Conservation (phyloP, 2,329 filamentous ascomycete species). For the Gaeumannomyces sp. region DNA sequence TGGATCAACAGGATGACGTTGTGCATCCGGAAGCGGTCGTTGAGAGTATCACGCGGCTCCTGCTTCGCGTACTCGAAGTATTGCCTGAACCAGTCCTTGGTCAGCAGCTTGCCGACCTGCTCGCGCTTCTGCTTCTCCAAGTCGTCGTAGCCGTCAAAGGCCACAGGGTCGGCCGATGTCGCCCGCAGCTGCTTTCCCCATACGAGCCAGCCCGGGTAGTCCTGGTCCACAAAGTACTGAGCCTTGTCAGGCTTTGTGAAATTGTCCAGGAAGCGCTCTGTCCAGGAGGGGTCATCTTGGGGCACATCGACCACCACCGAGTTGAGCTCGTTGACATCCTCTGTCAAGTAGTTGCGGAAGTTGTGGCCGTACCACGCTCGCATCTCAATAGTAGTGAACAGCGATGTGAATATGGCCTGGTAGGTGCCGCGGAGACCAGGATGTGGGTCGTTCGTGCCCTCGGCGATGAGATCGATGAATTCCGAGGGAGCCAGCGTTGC, state of each 20-base stretch:
- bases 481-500: slow-evolving; percentile 75
- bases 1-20: slow-evolving; percentile 84
- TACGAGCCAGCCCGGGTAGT: slow-evolving; percentile 92
- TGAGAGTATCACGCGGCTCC: slow-evolving; percentile 18
- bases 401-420: slow-evolving; percentile 64
- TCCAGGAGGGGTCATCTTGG: slow-evolving; percentile 72
- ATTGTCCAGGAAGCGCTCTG: slow-evolving; percentile 67
- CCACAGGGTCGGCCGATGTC: slow-evolving; percentile 64
- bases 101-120: slow-evolving; percentile 75
- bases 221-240: slow-evolving; percentile 84
- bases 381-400: slow-evolving; percentile 83
- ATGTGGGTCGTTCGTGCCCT: slow-evolving; percentile 83
- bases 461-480: slow-evolving; percentile 76
- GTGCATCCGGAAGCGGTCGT: slow-evolving; percentile 77
- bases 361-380: slow-evolving; percentile 80
- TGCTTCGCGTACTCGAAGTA: slow-evolving; percentile 68
- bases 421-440: slow-evolving; percentile 79
- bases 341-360: slow-evolving; percentile 79
- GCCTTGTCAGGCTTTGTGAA: slow-evolving; percentile 49
- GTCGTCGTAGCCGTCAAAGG: slow-evolving; percentile 69
- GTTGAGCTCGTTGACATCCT: slow-evolving; percentile 71
- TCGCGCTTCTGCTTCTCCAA: slow-evolving; percentile 67
- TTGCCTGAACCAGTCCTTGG: slow-evolving; percentile 76
- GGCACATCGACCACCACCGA: slow-evolving; percentile 69
- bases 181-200: slow-evolving; percentile 87